Evolutionary conservation across 2,329 filamentous ascomycete genomes (phyloP).

Genomic region (Pyrenophora tritici-repentis): DNA sequence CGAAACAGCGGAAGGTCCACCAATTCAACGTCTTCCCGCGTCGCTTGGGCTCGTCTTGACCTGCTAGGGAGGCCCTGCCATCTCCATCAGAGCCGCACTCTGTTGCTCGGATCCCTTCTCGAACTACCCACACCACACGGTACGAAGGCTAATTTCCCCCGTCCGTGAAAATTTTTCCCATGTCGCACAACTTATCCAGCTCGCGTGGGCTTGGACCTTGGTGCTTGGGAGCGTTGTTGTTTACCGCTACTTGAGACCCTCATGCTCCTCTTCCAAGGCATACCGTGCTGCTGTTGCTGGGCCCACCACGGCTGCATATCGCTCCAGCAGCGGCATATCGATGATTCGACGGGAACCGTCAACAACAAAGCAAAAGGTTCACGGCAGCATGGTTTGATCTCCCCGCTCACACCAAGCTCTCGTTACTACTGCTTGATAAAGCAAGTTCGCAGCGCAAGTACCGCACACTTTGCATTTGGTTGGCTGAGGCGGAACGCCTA

Average conservation of each 20-base stretch:
- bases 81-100: constrained; percentile 42
- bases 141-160: constrained; percentile 45
- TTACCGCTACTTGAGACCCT: constrained; percentile 44
- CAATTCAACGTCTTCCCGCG: constrained; percentile 40
- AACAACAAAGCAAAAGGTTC: constrained; percentile 40
- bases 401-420: constrained; percentile 22
- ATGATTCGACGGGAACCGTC: constrained; percentile 39
- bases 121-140: constrained; percentile 28
- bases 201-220: constrained; percentile 21
- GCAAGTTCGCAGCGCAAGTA: constrained; percentile 34
- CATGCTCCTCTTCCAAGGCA: constrained; percentile 22
- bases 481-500: constrained; percentile 40
- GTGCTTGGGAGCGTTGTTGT: constrained; percentile 26
- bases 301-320: constrained; percentile 38
- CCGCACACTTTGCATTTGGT: constrained; percentile 24
- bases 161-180: constrained; percentile 36
- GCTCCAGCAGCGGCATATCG: constrained; percentile 24
- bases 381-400: constrained; percentile 39
- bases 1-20: constrained; percentile 34
- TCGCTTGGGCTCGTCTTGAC: constrained; percentile 22
- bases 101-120: constrained; percentile 38
- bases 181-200: constrained; percentile 40
- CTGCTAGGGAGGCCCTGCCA: constrained; percentile 38
- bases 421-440: constrained; percentile 31
- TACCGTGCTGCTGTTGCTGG: constrained; percentile 25